Evolutionary conservation across 2,329 filamentous ascomycete genomes (phyloP).

Genomic region (Calonectria leucothoes): DNA sequence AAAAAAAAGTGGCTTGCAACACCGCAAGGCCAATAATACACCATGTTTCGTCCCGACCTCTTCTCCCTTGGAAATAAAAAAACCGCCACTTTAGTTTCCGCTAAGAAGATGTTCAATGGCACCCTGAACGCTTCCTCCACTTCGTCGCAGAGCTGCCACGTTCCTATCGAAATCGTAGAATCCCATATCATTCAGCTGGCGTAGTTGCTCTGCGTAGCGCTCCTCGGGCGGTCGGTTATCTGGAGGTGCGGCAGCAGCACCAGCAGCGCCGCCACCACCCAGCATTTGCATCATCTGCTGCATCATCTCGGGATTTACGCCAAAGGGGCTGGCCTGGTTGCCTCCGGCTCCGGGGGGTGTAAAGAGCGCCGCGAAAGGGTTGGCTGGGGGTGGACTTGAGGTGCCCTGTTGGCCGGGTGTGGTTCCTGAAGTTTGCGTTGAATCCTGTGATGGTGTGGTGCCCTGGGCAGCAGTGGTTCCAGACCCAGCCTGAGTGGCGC

Average conservation of each 20-base stretch:
- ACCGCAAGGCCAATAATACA: slow-evolving; percentile 5
- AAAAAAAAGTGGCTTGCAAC: slow-evolving; percentile 15
- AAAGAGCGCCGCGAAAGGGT: slow-evolving; percentile 78
- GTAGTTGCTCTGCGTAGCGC: slow-evolving; percentile 87
- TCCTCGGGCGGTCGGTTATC: slow-evolving; percentile 95
- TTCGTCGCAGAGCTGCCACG: slow-evolving; percentile 85
- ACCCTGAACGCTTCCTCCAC: slow-evolving; percentile 93
- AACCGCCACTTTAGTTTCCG: slow-evolving; percentile 4
- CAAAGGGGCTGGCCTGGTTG: slow-evolving; percentile 53
- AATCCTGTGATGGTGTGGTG: slow-evolving; percentile 38
- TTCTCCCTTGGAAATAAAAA: neutral
- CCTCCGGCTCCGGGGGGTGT: slow-evolving; percentile 43
- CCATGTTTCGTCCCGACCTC: neutral
- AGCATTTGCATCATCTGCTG: slow-evolving; percentile 66
- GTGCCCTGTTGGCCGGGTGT: slow-evolving; percentile 36
- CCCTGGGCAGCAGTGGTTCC: slow-evolving; percentile 43
- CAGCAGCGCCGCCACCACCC: slow-evolving; percentile 37
- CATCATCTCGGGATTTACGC: slow-evolving; percentile 66
- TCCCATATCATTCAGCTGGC: slow-evolving; percentile 98
- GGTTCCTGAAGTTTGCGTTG: slow-evolving; percentile 35
- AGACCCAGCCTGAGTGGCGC: slow-evolving; percentile 42
- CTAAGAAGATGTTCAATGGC: slow-evolving; percentile 80
- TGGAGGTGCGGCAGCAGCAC: slow-evolving; percentile 66
- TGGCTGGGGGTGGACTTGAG: slow-evolving; percentile 58
- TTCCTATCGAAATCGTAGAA: slow-evolving; percentile 98